Evolutionary conservation across 2,329 filamentous ascomycete genomes (phyloP).

Genomic region (Westerdykella ornata): DNA sequence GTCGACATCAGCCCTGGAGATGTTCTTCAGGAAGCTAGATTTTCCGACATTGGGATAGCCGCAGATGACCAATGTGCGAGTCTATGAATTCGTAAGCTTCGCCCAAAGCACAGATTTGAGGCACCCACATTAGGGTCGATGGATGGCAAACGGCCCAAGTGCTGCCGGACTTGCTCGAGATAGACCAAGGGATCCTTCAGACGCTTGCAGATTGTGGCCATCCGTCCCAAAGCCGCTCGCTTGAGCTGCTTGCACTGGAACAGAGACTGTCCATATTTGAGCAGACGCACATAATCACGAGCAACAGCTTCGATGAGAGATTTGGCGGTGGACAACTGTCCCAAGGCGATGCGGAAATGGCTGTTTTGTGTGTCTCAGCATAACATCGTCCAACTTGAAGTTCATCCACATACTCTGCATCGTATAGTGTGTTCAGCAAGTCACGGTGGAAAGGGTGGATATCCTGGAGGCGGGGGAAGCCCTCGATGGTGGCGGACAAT

Average conservation of each 20-base stretch:
- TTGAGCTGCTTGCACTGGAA: slow-evolving; percentile 99
- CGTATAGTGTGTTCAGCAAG: slow-evolving; percentile 95
- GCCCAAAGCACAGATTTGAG: neutral
- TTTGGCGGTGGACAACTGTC: slow-evolving; percentile 92
- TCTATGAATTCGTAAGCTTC: slow-evolving; percentile 35
- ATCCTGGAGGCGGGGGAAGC: slow-evolving; percentile 85
- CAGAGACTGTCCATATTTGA: slow-evolving; percentile 93
- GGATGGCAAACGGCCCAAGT: slow-evolving; percentile 92
- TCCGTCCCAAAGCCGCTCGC: slow-evolving; percentile 88
- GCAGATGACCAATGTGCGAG: slow-evolving; percentile 88
- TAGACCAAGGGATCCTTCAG: slow-evolving; percentile 93
- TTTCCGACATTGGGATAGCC: slow-evolving; percentile 93
- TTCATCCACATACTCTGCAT: slow-evolving; percentile 59
- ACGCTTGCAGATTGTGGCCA: slow-evolving; percentile 94
- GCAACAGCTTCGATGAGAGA: slow-evolving; percentile 93
- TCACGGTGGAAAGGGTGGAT: slow-evolving; percentile 90
- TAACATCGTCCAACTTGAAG: too few species aligned
- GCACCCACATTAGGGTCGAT: slow-evolving; percentile 75
- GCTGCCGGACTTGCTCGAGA: slow-evolving; percentile 92
- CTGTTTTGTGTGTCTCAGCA: slow-evolving; percentile 1
- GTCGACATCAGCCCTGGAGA: slow-evolving; percentile 91
- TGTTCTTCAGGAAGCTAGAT: slow-evolving; percentile 86
- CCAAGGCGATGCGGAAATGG: slow-evolving; percentile 84
- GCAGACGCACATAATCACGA: slow-evolving; percentile 88
- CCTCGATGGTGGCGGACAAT: slow-evolving; percentile 71